phyloP scores from a whole-genome alignment of 2,329 filamentous ascomycete species.

The Monosporascus sp. region DNA sequence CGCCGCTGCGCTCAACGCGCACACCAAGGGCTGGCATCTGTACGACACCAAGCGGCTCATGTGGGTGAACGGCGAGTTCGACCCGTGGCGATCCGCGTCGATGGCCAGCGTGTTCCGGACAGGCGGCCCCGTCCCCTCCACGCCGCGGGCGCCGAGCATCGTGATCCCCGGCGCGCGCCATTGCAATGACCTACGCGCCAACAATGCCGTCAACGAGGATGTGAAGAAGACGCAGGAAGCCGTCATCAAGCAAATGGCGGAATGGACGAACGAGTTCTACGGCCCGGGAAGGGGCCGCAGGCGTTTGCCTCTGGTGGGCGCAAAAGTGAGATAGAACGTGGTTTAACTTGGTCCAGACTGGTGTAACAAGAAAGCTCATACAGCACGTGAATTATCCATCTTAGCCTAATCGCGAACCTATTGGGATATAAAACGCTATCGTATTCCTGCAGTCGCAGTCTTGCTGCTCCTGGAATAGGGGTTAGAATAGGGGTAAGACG shows the following conservation, averaged over 20 bases:
- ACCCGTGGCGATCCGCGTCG: constrained; percentile 54
- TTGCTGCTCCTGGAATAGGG: too few relatives aligned
- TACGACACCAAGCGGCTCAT: constrained; percentile 49
- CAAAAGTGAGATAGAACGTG: not conserved
- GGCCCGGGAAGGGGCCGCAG: not conserved
- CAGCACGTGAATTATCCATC: too few relatives aligned
- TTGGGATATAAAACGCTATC: too few relatives aligned
- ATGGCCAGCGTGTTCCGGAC: constrained; percentile 50
- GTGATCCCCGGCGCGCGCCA: constrained; percentile 51
- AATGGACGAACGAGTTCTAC: constrained; percentile 14
- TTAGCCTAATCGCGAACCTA: too few relatives aligned
- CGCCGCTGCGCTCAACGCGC: constrained; percentile 43
- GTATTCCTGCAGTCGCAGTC: too few relatives aligned
- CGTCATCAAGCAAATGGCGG: constrained; percentile 9
- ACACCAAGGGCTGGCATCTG: constrained; percentile 52
- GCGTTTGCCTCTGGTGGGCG: not conserved
- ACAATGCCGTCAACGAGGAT: constrained; percentile 33
- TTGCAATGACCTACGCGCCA: constrained; percentile 47
- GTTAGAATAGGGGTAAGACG: too few relatives aligned
- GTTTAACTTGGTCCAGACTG: too few relatives aligned
- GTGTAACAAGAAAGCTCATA: too few relatives aligned
- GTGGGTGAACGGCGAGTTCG: constrained; percentile 54
- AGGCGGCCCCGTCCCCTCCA: constrained; percentile 47
- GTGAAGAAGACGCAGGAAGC: constrained; percentile 7
- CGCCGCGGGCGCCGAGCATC: constrained; percentile 42